Evolutionary conservation across 306 rosid genomes (phyloP).

Genomic region (Vicia villosa): DNA sequence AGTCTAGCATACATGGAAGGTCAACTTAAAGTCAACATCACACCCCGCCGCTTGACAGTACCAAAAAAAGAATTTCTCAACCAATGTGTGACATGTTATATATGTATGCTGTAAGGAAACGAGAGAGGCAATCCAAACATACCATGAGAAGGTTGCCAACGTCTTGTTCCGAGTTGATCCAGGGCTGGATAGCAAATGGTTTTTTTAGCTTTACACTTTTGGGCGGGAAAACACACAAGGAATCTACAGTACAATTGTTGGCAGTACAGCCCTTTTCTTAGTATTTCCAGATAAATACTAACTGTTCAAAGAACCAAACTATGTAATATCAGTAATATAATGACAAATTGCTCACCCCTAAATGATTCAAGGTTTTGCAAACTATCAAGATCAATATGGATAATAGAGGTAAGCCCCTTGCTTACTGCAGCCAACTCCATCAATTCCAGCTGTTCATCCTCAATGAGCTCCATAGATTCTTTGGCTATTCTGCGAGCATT

Average conservation of each 20-base stretch:
- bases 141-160: constrained; percentile 97
- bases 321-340: constrained; percentile 11
- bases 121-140: constrained; percentile 34
- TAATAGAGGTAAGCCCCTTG: constrained; percentile 85
- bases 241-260: constrained; percentile 55
- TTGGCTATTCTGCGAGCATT: constrained; percentile 90
- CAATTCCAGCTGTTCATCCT: constrained; percentile 96
- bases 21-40: constrained; percentile 23
- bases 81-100: background rate
- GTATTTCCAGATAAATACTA: constrained; percentile 5
- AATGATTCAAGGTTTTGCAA: constrained; percentile 82
- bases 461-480: constrained; percentile 98
- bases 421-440: constrained; percentile 93
- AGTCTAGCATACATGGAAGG: constrained; percentile 9
- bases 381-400: constrained; percentile 83
- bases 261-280: constrained; percentile 28
- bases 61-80: constrained; percentile 1
- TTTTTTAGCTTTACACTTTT: constrained; percentile 68
- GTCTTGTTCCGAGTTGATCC: constrained; percentile 85
- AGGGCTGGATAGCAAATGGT: constrained; percentile 83
- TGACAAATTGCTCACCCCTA: constrained; percentile 57
- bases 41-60: background rate
- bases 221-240: constrained; percentile 76
- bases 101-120: background rate
- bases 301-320: constrained; percentile 11